Evolutionary conservation across 495 filamentous ascomycete genomes (phyloP), one percentile per base, ranked within the genome.

Genomic region (Aspergillus ellipticus): DNA sequence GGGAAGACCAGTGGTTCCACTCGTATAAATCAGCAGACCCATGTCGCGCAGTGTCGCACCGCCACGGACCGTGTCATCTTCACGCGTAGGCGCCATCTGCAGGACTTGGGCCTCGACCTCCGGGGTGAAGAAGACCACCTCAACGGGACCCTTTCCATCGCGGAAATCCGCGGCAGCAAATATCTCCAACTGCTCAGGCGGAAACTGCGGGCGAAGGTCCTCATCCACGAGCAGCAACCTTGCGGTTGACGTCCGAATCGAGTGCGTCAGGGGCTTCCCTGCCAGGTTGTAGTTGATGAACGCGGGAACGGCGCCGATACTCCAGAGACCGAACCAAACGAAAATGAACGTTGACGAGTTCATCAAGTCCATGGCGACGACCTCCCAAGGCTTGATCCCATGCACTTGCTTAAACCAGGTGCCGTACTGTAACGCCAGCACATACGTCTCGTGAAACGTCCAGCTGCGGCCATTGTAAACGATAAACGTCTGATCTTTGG

Each of bases 211-310:
- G n/a, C 70, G 76, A 15, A 94, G 74, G 22, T 89, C 81, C 4
- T 81, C 80, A 63, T 97, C 92, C 1, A 96, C 82, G 4, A 98
- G 54, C 19, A 96, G 59, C 3, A 97, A 67, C 11, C 82, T 76
- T 2, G 91, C 76, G 0, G 82, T 85, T 0, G 89, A 88, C 8
- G 83, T 81, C 51, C 78, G 84, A 13, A 97, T 76, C 49, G 88
- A 93, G 68, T 98, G 93, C 24, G 85, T 66, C 55, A 98, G 73
- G 2, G 92, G 79, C 24, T 89, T 82, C 11, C 86, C 88, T 2
- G 79, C 77, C 42, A 97, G 68, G 61, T 97, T 97, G 70, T 94
- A 96, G 68, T 98, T 98, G 73, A 98, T 88, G 56, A 95, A 89
- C 0, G 93, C 94, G n/a, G 93, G 92, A 22, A 81, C 82, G 0